Base-by-base conservation (phyloP, 192 early-diverging fungal genomes). In the Coemansia sp. region DNA sequence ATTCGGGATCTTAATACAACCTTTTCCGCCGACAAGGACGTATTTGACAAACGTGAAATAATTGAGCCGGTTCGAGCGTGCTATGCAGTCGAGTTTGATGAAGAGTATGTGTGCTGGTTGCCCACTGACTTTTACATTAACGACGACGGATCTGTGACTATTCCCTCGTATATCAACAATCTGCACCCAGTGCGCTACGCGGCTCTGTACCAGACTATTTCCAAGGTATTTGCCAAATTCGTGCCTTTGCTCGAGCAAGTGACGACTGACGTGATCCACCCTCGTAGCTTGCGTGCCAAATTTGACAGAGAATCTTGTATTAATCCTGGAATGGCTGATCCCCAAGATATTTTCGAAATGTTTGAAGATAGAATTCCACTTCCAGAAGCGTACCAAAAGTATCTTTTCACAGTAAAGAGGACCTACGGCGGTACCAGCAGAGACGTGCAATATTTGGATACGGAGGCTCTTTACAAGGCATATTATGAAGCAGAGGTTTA, bases 121-220 rank as follows among this genome's bases (percentile, higher is more conserved):
- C 89, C 91, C 0, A 70, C 84, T 0, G 90, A 89, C 23, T 86
- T 89, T 62, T 39, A 68, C 3, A 69, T 90, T 2, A 43, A 26
- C 7, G 44, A 70, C 0, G 67, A 77, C 32, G 86, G 88, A 1
- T 32, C 68, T 1, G 73, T 84, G n/a, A 26, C 16, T 9, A 67
- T 86, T 49, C 19, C 40, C 9, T 87, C 87, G 5, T 91, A 90
- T 71, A 91, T 92, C 84, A 90, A 91, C 84, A 89, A 89, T 37
- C 62, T 90, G 17, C 75, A 88, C 53, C 88, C 86, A 2, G 17
- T 37, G 16, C 67, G 77, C 9, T 60, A 72, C 53, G 50, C 69
- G 9, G 72, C 69, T 6, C 50, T 87, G 71, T 89, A 91, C 44
- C 39, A 47, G 1, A 69, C 72, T 11, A 66, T 92, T 2, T 70